Conservation (phyloP, 306 rosid genomes). For the Potentilla sterilis region DNA sequence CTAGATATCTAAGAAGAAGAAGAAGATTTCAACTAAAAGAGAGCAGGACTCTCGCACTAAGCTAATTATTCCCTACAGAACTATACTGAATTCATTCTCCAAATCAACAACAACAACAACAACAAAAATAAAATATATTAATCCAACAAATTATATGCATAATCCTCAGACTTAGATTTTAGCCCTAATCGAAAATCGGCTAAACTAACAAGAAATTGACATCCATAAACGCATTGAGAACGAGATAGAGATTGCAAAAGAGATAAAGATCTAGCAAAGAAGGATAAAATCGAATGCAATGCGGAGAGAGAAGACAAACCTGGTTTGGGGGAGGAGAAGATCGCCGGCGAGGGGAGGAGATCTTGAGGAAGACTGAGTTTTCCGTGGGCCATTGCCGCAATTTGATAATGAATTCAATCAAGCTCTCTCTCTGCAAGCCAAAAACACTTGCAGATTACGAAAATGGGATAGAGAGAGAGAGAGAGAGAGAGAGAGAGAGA, state of each 20-base stretch:
- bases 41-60: background rate
- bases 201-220: background rate
- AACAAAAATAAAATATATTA: background rate
- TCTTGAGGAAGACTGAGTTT: conserved; percentile 61
- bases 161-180: no score
- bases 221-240: background rate
- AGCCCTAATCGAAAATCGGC: background rate
- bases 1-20: background rate
- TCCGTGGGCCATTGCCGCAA: conserved; percentile 39
- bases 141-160: background rate
- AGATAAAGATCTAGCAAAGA: background rate
- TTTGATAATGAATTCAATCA: background rate
- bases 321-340: conserved; percentile 33
- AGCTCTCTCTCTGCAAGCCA: background rate
- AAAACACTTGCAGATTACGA: no score
- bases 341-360: conserved; percentile 51
- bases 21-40: background rate
- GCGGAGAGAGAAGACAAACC: conserved; percentile 29
- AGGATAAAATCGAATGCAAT: conserved; percentile 11
- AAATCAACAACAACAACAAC: background rate
- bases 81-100: background rate
- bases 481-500: background rate
- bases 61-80: background rate
- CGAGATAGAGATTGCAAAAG: background rate
- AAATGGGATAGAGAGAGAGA: no score